A percentile compares a stretch with the other conserved stretches of the same genome.
Conservation (phyloP, 2,329 filamentous ascomycete species). For the Fusarium anthophilum region DNA sequence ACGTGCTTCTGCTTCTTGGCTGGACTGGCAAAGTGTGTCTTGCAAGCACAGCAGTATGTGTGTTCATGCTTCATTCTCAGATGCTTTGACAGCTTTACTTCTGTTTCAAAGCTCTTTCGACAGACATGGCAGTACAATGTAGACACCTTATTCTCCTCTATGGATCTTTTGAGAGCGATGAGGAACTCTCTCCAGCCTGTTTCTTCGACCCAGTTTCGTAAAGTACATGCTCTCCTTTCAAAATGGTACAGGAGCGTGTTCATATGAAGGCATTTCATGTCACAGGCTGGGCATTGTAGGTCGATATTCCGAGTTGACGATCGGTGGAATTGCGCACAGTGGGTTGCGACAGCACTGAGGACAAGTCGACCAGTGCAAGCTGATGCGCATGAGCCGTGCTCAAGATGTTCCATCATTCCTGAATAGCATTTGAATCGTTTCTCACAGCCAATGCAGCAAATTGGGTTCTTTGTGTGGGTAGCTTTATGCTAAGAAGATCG, state of each 20-base stretch:
- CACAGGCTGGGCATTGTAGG: neutral
- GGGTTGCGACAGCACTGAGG: neutral
- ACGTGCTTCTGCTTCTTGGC: neutral
- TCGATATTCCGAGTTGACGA: neutral
- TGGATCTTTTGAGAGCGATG: neutral
- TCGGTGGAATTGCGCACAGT: neutral
- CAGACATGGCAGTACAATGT: neutral
- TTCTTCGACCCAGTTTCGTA: neutral
- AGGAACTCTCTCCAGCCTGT: neutral
- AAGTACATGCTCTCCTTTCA: neutral
- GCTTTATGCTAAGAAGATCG: neutral
- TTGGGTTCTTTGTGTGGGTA: accelerated
- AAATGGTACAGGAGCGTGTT: accelerated
- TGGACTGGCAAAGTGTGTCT: neutral
- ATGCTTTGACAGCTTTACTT: neutral
- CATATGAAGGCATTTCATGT: neutral
- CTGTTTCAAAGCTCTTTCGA: accelerated
- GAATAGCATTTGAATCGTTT: neutral
- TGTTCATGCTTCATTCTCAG: accelerated
- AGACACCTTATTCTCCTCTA: neutral
- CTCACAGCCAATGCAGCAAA: neutral
- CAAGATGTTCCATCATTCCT: neutral
- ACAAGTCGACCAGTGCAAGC: neutral
- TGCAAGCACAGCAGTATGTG: neutral
- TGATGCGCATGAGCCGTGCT: neutral